These are phyloP conservation scores for Cochlearia excelsa DNA, from an alignment of 345 rosid genomes.

Conservation along the genomic window DNA sequence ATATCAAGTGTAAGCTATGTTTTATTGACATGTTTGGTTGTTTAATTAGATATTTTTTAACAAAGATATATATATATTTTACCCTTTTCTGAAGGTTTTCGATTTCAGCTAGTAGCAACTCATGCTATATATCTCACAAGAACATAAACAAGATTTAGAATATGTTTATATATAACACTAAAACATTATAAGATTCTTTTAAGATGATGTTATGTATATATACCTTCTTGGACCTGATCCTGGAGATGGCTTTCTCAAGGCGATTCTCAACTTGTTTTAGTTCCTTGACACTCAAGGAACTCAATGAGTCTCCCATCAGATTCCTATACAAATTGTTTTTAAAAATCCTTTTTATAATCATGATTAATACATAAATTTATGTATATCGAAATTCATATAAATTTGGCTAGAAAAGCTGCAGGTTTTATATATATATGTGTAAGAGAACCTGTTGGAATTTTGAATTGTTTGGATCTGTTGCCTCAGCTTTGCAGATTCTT, in stretches of 20 bases:
- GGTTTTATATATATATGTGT: no score
- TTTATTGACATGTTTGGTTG: background rate
- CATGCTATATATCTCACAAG: conserved; percentile 60
- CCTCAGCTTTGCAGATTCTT: conserved; percentile 89
- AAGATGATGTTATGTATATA: conserved; percentile 22
- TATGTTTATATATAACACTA: background rate
- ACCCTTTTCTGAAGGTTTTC: conserved; percentile 93
- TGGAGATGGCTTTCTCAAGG: conserved; percentile 88
- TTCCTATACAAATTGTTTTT: conserved; percentile 46
- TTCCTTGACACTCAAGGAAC: conserved; percentile 79
- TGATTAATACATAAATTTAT: background rate
- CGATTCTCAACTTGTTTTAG: conserved; percentile 92
- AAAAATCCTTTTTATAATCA: background rate
- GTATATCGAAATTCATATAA: background rate
- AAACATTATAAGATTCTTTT: background rate
- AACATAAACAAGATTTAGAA: conserved; percentile 17
- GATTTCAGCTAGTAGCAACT: conserved; percentile 86
- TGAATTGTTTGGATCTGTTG: conserved; percentile 92
- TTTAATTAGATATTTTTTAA: background rate
- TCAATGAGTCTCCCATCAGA: conserved; percentile 86
- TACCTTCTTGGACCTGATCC: conserved; percentile 98
- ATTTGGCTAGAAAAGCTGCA: no score
- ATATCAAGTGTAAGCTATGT: background rate
- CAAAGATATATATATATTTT: conserved; percentile 1
- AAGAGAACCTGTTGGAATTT: conserved; percentile 77